Conservation (phyloP, 2,329 filamentous ascomycete genomes). For the Metarhizium rileyi region DNA sequence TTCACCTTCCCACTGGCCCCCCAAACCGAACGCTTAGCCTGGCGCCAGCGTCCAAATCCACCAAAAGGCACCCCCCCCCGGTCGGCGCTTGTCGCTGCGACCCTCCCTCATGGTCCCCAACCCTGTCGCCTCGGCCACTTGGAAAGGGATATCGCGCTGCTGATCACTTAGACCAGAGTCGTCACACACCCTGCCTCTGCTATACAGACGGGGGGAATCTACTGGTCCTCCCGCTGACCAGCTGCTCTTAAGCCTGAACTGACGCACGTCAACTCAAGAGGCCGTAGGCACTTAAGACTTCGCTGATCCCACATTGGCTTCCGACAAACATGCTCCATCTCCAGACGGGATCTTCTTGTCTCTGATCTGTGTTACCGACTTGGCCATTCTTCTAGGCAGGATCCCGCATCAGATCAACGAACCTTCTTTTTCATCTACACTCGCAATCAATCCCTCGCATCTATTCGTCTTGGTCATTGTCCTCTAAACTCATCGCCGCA, state of each 20-base stretch:
- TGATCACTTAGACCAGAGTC: conserved; percentile 44
- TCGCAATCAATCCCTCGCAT: neutral
- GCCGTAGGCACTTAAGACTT: conserved; percentile 45
- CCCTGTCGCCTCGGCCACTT: conserved; percentile 36
- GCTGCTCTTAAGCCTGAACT: conserved; percentile 26
- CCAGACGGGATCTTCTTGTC: conserved; percentile 27
- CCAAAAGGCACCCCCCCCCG: conserved; percentile 11
- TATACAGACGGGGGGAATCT: conserved; percentile 24
- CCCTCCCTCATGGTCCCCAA: conserved; percentile 32
- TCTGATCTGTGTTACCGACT: conserved; percentile 34
- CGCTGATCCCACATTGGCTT: conserved; percentile 44
- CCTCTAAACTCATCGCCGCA: neutral
- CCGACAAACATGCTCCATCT: conserved; percentile 23
- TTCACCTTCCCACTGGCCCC: neutral
- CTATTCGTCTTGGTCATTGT: neutral
- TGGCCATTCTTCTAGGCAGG: conserved; percentile 34
- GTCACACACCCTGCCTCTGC: conserved; percentile 34
- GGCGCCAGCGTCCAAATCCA: conserved; percentile 10
- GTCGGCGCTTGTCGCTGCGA: conserved; percentile 24
- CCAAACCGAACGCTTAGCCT: conserved; percentile 23
- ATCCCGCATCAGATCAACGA: conserved; percentile 46
- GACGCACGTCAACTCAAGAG: conserved; percentile 29
- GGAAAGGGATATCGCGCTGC: conserved; percentile 42
- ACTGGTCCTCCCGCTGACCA: conserved; percentile 28
- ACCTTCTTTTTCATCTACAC: conserved; percentile 12